A percentile compares a stretch with the other conserved stretches of the same genome.
Conservation (phyloP, 1,284 basidiomycete species). For the Sporisorium scitamineum region DNA sequence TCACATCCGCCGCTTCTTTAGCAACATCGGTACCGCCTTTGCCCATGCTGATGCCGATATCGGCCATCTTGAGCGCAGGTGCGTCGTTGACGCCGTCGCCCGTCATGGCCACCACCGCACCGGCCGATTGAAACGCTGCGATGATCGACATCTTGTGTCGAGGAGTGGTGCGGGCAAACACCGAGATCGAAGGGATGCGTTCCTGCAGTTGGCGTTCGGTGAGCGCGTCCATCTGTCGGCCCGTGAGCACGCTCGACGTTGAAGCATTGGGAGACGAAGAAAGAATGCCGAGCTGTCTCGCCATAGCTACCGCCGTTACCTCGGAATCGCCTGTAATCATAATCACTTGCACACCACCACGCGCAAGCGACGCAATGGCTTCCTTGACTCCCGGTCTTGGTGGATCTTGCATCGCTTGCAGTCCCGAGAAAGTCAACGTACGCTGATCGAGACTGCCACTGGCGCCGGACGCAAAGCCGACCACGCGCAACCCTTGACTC, state of each 20-base stretch:
- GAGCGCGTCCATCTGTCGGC: slow-evolving; percentile 82
- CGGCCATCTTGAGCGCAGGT: slow-evolving; percentile 95
- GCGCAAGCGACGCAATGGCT: slow-evolving; percentile 82
- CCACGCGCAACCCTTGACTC: slow-evolving; percentile 82
- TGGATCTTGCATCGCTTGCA: slow-evolving; percentile 95
- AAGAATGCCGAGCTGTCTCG: slow-evolving; percentile 83
- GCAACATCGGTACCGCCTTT: slow-evolving; percentile 96
- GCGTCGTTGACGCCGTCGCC: slow-evolving; percentile 98
- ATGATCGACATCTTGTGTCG: slow-evolving; percentile 98
- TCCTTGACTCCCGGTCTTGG: slow-evolving; percentile 92
- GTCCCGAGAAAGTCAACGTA: slow-evolving; percentile 87
- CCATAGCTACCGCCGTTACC: slow-evolving; percentile 89
- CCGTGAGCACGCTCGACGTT: slow-evolving; percentile 76
- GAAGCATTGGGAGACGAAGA: slow-evolving; percentile 13
- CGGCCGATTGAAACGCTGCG: slow-evolving; percentile 87
- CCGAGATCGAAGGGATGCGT: slow-evolving; percentile 81
- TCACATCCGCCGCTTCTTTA: slow-evolving; percentile 96
- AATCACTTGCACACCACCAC: slow-evolving; percentile 90
- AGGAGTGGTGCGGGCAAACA: slow-evolving; percentile 94
- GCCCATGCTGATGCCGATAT: slow-evolving; percentile 98
- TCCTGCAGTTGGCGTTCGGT: slow-evolving; percentile 83
- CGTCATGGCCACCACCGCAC: slow-evolving; percentile 95
- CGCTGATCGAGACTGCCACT: slow-evolving; percentile 64
- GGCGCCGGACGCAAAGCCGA: slow-evolving; percentile 86
- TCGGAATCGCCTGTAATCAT: slow-evolving; percentile 99